Evolutionary conservation across 352 stramenopile genomes (phyloP), one percentile per base, ranked within the genome.

Genomic region (Pythium aristosporum): DNA sequence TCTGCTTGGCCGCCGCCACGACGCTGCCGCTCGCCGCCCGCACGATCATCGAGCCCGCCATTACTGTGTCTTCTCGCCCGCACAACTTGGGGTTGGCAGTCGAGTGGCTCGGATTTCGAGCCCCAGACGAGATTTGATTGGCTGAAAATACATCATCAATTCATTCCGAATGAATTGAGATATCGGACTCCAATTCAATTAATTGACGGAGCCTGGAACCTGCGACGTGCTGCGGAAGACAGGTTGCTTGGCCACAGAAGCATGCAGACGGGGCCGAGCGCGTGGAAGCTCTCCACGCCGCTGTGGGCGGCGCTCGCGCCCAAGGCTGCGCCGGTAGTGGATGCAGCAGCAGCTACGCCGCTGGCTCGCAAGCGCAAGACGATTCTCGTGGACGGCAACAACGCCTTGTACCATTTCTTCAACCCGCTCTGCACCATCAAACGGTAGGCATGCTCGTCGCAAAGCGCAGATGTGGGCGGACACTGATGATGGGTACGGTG

Each of bases 351-450:
- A 9, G 46, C 41, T 15, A 13, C 44, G 43, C 15, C 41, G 13
- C n/a, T 56, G 20, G 59, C 50, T 58, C 64, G 61, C 34, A 37
- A 25, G 48, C 57, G 60, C 50, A 75, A 68, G 51, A 41, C 18
- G 51, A 63, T 72, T 8, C 53, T 77, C 12, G 60, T 77, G 47
- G 71, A 77, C 25, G 71, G 71, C 23, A 77, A 77, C 67, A 77
- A 77, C 53, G 51, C 74, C 8, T 44, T 74, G 57, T 72, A 77
- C 57, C 55, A 68, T 47, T 71, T 68, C 32, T 77, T 71, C 63
- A 63, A 77, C 44, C 52, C 69, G 15, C 50, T 69, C 9, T 68
- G 52, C 51, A 49, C 42, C 8, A 20, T 69, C 18, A 44, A 66
- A 42, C 58, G 62, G 65, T 76, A 34, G 15, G 56, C 32, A 13